Conservation (phyloP, 2,329 filamentous ascomycete species). For the Pseudogymnoascus sp. region DNA sequence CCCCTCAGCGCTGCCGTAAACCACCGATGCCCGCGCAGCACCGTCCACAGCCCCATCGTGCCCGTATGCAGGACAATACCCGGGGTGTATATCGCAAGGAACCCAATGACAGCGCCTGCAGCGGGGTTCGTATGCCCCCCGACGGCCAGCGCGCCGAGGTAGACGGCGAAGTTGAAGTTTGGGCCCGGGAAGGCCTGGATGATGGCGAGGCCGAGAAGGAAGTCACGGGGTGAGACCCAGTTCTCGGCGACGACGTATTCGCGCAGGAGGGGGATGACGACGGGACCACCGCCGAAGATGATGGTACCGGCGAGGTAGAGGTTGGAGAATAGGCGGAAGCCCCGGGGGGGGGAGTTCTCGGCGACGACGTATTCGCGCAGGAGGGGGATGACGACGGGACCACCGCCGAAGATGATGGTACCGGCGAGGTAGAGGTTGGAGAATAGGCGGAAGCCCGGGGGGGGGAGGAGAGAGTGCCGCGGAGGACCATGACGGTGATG, state of each 20-base stretch:
- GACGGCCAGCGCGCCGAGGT: slow-evolving; percentile 43
- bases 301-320: slow-evolving; percentile 63
- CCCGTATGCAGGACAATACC: slow-evolving; percentile 42
- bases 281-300: slow-evolving; percentile 48
- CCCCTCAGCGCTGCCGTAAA: slow-evolving; percentile 45
- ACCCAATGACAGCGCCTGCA: slow-evolving; percentile 38
- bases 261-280: slow-evolving; percentile 54
- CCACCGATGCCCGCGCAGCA: slow-evolving; percentile 36
- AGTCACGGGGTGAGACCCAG: slow-evolving; percentile 63
- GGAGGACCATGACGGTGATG: slow-evolving; percentile 44
- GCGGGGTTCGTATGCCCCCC: slow-evolving; percentile 21
- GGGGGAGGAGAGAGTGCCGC: slow-evolving; percentile 34
- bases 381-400: slow-evolving; percentile 56
- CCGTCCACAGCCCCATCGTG: slow-evolving; percentile 47
- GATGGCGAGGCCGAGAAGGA: slow-evolving; percentile 62
- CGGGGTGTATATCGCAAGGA: slow-evolving; percentile 44
- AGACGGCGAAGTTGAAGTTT: slow-evolving; percentile 53
- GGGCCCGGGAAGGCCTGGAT: slow-evolving; percentile 62
- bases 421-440: slow-evolving; percentile 66
- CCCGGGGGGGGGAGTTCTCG: slow-evolving; percentile 48
- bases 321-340: slow-evolving; percentile 58
- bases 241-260: slow-evolving; percentile 57
- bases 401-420: slow-evolving; percentile 47
- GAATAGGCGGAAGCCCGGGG: slow-evolving; percentile 52
- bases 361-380: slow-evolving; percentile 54